phyloP scores from a whole-genome alignment of 192 early-diverging fungal species.

The Coemansia sp. region DNA sequence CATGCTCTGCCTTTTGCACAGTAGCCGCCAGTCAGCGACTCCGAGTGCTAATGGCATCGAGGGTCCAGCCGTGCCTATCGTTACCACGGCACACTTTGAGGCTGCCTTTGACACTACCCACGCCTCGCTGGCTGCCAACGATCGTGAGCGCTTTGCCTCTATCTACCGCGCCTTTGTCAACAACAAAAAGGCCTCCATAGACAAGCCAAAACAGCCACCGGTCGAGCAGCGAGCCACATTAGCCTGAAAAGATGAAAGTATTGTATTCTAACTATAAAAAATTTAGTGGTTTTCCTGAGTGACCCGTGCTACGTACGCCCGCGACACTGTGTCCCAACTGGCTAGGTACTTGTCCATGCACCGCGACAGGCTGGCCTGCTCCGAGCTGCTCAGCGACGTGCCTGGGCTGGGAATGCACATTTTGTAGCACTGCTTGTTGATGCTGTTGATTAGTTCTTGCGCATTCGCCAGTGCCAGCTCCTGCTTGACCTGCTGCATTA shows the following conservation, averaged over 20 bases:
- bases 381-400: conserved; percentile 63
- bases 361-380: conserved; percentile 75
- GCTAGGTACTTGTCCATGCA: conserved; percentile 91
- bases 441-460: conserved; percentile 83
- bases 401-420: conserved; percentile 81
- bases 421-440: conserved; percentile 87
- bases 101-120: conserved; percentile 24
- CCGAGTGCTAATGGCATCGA: neutral
- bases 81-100: conserved; percentile 38
- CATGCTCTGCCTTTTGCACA: conserved; percentile 12
- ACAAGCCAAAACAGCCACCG: conserved; percentile 11
- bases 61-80: conserved; percentile 13
- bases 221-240: conserved; percentile 52
- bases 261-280: conserved; percentile 2
- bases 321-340: conserved; percentile 81
- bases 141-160: conserved; percentile 29
- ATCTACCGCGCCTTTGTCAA: conserved; percentile 55
- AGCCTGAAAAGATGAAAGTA: conserved; percentile 18
- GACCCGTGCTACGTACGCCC: conserved; percentile 71
- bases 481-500: conserved; percentile 75
- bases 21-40: neutral
- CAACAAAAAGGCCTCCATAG: conserved; percentile 38
- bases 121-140: conserved; percentile 33
- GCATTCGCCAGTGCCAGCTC: conserved; percentile 82
- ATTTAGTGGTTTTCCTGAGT: conserved; percentile 61